Evolutionary conservation across 2,329 filamentous ascomycete genomes (phyloP).

Genomic region (Fusarium algeriense): DNA sequence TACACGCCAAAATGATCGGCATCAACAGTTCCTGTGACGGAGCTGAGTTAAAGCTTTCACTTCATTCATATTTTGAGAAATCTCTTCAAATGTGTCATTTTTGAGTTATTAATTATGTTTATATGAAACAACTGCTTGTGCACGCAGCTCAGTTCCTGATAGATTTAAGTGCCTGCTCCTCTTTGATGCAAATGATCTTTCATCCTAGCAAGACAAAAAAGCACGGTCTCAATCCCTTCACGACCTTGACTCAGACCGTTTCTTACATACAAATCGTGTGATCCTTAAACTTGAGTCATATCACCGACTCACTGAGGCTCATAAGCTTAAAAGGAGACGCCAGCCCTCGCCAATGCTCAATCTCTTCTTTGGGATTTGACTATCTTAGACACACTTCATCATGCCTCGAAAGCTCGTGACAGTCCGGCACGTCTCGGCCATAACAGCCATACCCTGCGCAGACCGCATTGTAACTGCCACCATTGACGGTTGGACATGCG

Average conservation of each 20-base stretch:
- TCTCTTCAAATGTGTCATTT: not conserved
- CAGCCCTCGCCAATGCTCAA: not conserved
- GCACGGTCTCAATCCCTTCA: not conserved
- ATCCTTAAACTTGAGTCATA: constrained; percentile 26
- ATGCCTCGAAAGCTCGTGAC: constrained; percentile 44
- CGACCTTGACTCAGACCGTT: constrained; percentile 6
- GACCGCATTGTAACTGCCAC: constrained; percentile 36
- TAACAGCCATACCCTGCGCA: constrained; percentile 37
- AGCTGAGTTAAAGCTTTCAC: not conserved
- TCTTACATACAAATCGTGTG: not conserved
- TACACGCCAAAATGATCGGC: constrained; percentile 1
- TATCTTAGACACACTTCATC: not conserved
- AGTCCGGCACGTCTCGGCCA: constrained; percentile 31
- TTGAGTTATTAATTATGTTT: not conserved
- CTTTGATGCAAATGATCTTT: not conserved
- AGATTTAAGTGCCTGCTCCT: not conserved
- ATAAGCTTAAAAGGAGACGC: not conserved
- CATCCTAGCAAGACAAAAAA: not conserved
- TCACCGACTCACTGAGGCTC: not conserved
- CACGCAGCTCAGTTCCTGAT: not conserved
- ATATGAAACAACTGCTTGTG: not conserved
- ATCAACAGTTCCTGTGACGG: not conserved
- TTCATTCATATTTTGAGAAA: not conserved
- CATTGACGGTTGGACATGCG: constrained; percentile 42
- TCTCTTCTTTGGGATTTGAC: not conserved